Evolutionary conservation across 202 grass and related monocot species (phyloP), one percentile per base, ranked within the genome.

Genomic region (Schoenoplectus tabernaemontani): DNA sequence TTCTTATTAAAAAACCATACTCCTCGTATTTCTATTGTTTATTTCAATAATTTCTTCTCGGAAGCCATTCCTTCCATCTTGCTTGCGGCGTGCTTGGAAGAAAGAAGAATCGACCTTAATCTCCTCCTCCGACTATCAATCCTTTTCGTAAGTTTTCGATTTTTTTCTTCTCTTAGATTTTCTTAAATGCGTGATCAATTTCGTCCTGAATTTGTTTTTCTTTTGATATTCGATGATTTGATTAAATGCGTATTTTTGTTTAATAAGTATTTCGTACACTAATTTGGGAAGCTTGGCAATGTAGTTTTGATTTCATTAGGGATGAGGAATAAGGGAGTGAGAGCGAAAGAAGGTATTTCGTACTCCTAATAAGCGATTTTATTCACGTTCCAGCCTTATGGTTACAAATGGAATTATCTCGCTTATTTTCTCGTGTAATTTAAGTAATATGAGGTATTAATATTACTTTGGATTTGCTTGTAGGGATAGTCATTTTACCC

Each of bases 101-200:
- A 60, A 26, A 30, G 24, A 43, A 60, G 54, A 61, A 78, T 61
- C 76, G 75, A 37, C 9, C 53, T 78, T 57, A 43, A 39, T 61
- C 76, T 38, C 33, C 57, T 58, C 24, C 50, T 78, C 36, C 8
- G 33, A 59, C 50, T 33, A 58, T 78, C 76, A 28, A 78, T 78
- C 39, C 8, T 2, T 44, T 53, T 78, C 36, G 58, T 78, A 78
- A 78, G 53, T 62, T 61, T 0, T 17, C 13, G 19, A 41, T 78
- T 78, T 16, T 60, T 60, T 34, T 19, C 24, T 53, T n/a, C n/a
- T 58, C 37, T 60, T 0, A 15, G 76, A 78, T 78, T 78, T 46
- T 61, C 2, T n/a, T n/a, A n/a, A n/a, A n/a, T n/a, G n/a, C n/a
- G n/a, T 36, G 46, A 19, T 54, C 24, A 54, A 53, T 75, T 54